Evolutionary conservation across 371 early-diverging fungal genomes (phyloP), one percentile per base, ranked within the genome.

Genomic region (Dinochytrium kinnereticum): DNA sequence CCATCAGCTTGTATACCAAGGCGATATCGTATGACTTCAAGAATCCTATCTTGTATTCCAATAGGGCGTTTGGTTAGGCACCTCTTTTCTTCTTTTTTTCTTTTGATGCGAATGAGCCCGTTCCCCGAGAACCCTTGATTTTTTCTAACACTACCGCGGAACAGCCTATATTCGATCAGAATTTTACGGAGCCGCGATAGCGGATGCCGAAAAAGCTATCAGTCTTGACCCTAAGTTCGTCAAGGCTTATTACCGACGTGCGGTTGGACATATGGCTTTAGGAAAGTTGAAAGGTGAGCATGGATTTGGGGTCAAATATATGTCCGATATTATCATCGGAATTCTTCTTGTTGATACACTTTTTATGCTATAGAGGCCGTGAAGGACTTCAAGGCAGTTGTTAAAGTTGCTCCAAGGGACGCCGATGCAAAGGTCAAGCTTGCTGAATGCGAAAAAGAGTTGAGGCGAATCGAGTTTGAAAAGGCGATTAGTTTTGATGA

Each of bases 211-310:
- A 67, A 82, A 85, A 69, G 97, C 98, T 19, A 86, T 98, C 10
- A 85, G 85, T 64, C 79, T 96, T 0, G 95, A 98, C 84, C 89
- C 95, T 7, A 83, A 76, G 26, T 95, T 92, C 78, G 88, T 90
- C 75, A 98, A 98, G 88, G 97, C 90, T 0, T 95, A 95, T 77
- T 97, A 94, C 80, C 90, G 97, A 33, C 86, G 96, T 53, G 97
- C 95, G 0, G 86, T 89, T n/a, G 96, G 94, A 0, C 88, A 94
- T 70, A 90, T 94, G 90, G 93, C 91, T 0, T 81, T 96, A 77
- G 89, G 90, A 33, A 89, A 91, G 71, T 89, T 96, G 71, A 92
- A 93, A 77, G 79, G 79, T 78, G 39, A 24, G 64, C 17, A 33
- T 10, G 26, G 13, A n/a, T 7, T 44, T 44, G 44, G 44, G 19